phyloP scores from a whole-genome alignment of 306 rosid genomes.

The Pachyrhizus erosus region DNA sequence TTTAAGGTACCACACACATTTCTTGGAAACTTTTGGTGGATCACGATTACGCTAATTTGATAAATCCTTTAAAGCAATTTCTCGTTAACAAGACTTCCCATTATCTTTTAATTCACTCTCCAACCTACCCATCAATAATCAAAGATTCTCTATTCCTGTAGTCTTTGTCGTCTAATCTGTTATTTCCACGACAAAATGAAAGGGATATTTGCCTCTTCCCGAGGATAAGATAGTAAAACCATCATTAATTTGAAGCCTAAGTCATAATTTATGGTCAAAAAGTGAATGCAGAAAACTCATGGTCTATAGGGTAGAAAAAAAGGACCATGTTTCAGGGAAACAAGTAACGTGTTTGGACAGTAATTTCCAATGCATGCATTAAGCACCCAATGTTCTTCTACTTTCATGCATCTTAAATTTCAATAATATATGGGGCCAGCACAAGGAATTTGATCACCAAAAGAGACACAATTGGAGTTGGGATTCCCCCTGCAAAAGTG shows the following conservation, averaged over 20 bases:
- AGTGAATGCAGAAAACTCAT: slow-evolving; percentile 42
- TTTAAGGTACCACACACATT: slow-evolving; percentile 20
- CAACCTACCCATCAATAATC: slow-evolving; percentile 8
- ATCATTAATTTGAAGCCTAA: slow-evolving; percentile 24
- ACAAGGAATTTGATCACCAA: slow-evolving; percentile 25
- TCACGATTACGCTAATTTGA: slow-evolving; percentile 17
- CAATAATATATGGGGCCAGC: slow-evolving; percentile 35
- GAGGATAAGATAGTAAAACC: slow-evolving; percentile 20
- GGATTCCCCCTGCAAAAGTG: not conserved
- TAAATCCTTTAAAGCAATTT: slow-evolving; percentile 15
- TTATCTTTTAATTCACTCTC: slow-evolving; percentile 14
- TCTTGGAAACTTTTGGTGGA: slow-evolving; percentile 8
- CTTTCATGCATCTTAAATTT: slow-evolving; percentile 37
- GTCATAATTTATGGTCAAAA: slow-evolving; percentile 45
- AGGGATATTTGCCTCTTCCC: slow-evolving; percentile 29
- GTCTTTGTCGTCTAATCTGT: not conserved
- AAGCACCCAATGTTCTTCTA: slow-evolving; percentile 31
- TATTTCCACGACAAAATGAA: slow-evolving; percentile 12
- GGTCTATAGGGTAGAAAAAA: slow-evolving; percentile 32
- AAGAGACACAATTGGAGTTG: slow-evolving; percentile 19
- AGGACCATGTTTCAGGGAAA: slow-evolving; percentile 37
- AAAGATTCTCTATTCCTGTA: slow-evolving; percentile 18
- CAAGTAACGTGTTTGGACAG: slow-evolving; percentile 44
- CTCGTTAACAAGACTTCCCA: slow-evolving; percentile 5
- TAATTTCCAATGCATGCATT: slow-evolving; percentile 46